phyloP scores from a whole-genome alignment of 2,329 filamentous ascomycete species.

The Alternaria sp. region DNA sequence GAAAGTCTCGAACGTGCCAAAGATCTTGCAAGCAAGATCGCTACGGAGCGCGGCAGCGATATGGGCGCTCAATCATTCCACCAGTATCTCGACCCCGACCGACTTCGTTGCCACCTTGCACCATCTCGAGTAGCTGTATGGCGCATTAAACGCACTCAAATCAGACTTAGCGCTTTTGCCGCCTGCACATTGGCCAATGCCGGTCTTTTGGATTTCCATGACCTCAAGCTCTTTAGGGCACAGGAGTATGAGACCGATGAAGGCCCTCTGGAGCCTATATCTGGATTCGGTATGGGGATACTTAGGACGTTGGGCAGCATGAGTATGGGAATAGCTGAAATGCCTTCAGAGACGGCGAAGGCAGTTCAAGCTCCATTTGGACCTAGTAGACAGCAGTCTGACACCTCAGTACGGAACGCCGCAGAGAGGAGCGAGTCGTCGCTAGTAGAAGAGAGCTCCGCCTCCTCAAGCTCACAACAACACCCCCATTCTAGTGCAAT shows the following conservation, averaged over 20 bases:
- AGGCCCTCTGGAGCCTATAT: conserved; percentile 24
- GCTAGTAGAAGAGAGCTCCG: neutral
- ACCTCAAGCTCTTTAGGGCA: conserved; percentile 26
- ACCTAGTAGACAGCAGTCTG: conserved; percentile 11
- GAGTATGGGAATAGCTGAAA: conserved; percentile 76
- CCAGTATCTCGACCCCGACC: conserved; percentile 31
- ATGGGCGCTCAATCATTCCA: conserved; percentile 35
- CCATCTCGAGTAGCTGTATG: conserved; percentile 32
- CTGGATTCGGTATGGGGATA: conserved; percentile 55
- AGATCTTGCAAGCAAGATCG: conserved; percentile 33
- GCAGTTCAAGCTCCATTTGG: conserved; percentile 25
- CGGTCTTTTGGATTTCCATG: conserved; percentile 17
- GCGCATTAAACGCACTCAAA: conserved; percentile 28
- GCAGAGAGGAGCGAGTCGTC: conserved; percentile 3
- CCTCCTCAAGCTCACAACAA: neutral
- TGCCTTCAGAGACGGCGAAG: conserved; percentile 60
- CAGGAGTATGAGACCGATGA: conserved; percentile 21
- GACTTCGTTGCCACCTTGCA: conserved; percentile 27
- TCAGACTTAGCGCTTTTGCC: conserved; percentile 32
- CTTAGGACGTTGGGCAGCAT: conserved; percentile 63
- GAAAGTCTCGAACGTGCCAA: conserved; percentile 29
- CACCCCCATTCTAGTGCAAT: neutral
- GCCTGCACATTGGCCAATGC: conserved; percentile 28
- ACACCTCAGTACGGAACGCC: conserved; percentile 1
- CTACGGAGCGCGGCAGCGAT: conserved; percentile 29